Evolutionary conservation across 352 stramenopile genomes (phyloP), one percentile per base, ranked within the genome.

Genomic region (Phytophthora pini): DNA sequence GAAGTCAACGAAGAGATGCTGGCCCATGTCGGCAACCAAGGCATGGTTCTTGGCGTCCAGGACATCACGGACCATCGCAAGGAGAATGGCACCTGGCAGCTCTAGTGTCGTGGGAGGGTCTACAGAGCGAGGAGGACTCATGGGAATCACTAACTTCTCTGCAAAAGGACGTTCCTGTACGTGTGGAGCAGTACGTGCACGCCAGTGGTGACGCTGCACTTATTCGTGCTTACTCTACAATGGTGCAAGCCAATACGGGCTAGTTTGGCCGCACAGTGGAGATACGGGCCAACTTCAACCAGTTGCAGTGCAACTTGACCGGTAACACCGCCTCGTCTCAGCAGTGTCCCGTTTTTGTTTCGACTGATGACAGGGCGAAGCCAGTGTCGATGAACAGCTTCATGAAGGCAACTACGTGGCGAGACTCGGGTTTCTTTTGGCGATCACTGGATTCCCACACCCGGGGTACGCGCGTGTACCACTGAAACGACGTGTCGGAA

Each of bases 291-390:
- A 51, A 51, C 52, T 41, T 48, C 52, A 51, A 59, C 40, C 24
- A 51, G 52, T 51, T 59, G 52, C 41, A 59, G 52, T 50, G 52
- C 52, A 59, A 34, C 39, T 50, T 59, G 52, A 50, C 52, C 40
- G 40, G 52, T 51, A 44, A 59, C 52, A 59, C 29, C 38, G 26
- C 52, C 52, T 15, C 52, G 52, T 59, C 52, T 59, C 52, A 59
- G 5, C n/a, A 15, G 43, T 59, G 40, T 4, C 8, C 40, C 17
- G 17, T 0, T 20, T 20, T 20, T 15, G 52, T 50, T 17, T 59
- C 15, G 0, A 24, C 1, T 59, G 39, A 29, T 50, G 40, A 59
- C 31, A 43, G 17, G 17, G 17, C 17, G 17, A 20, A 20, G 17
- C 17, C 17, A 20, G 17, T 20, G 17, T 20, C 17, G 17, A 20